phyloP scores from a whole-genome alignment of 257 asterid genomes.

The Verbena officinalis region DNA sequence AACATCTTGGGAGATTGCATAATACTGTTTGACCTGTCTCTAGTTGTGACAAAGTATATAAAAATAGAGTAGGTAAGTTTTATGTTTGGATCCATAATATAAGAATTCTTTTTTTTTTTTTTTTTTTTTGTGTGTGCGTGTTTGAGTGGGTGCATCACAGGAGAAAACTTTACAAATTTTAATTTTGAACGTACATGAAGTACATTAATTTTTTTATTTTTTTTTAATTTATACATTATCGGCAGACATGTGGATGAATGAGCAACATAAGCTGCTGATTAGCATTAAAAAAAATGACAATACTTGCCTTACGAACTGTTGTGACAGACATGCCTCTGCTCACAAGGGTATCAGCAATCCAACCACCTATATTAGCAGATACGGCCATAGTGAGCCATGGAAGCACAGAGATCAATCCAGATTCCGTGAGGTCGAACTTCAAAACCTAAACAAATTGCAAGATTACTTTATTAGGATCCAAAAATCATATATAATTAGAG shows the following conservation, averaged over 20 bases:
- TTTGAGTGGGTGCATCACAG: too few relatives aligned
- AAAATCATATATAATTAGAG: background rate
- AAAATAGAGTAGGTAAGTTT: too few relatives aligned
- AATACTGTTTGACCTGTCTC: too few relatives aligned
- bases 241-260: constrained; percentile 28
- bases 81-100: too few relatives aligned
- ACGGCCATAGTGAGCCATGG: constrained; percentile 91
- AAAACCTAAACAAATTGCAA: constrained; percentile 50
- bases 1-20: too few relatives aligned
- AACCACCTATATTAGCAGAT: constrained; percentile 82
- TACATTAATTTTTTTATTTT: too few relatives aligned
- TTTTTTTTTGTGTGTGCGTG: too few relatives aligned
- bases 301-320: constrained; percentile 39
- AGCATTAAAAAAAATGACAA: background rate
- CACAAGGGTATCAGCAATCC: constrained; percentile 87
- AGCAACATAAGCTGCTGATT: background rate
- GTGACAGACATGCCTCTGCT: constrained; percentile 74
- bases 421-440: constrained; percentile 86
- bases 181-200: background rate
- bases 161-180: too few relatives aligned
- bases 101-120: background rate
- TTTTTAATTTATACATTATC: background rate
- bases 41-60: too few relatives aligned
- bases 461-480: constrained; percentile 1
- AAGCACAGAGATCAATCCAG: constrained; percentile 74